phyloP scores from a whole-genome alignment of 1,284 basidiomycete genomes.

The Exobasidium rhododendri region DNA sequence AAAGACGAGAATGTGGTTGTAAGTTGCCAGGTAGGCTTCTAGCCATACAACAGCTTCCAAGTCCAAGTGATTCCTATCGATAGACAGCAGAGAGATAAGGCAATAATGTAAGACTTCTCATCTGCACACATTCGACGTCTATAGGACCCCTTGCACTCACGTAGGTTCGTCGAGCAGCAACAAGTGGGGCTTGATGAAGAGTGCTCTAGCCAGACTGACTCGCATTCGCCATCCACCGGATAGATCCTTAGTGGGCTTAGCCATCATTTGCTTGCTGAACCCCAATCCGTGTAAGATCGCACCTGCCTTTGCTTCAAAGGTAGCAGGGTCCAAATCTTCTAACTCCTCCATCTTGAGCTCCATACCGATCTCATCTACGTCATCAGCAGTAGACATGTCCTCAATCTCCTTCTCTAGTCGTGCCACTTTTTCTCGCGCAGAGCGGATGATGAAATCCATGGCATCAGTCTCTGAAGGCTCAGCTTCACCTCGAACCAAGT shows the following conservation, averaged over 20 bases:
- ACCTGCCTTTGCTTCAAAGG: conserved; percentile 93
- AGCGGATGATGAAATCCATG: conserved; percentile 89
- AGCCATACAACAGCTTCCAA: conserved; percentile 97
- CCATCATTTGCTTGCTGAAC: conserved; percentile 88
- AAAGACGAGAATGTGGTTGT: conserved; percentile 90
- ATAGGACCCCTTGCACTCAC: too few relatives aligned
- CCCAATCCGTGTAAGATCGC: conserved; percentile 95
- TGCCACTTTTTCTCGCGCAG: conserved; percentile 91
- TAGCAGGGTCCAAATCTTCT: conserved; percentile 91
- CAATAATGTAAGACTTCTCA: too few relatives aligned
- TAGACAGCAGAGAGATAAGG: too few relatives aligned
- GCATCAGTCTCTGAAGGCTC: conserved; percentile 96
- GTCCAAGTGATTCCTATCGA: conserved; percentile 93
- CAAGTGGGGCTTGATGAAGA: conserved; percentile 94
- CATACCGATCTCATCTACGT: conserved; percentile 80
- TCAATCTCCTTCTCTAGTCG: conserved; percentile 91
- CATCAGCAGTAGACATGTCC: conserved; percentile 82
- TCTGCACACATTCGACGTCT: too few relatives aligned
- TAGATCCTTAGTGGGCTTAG: conserved; percentile 95
- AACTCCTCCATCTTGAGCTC: conserved; percentile 92
- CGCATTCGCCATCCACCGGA: conserved; percentile 99
- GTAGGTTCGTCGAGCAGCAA: conserved; percentile 71
- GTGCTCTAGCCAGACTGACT: conserved; percentile 88
- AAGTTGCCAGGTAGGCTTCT: conserved; percentile 93
- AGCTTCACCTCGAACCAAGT: conserved; percentile 90